Evolutionary conservation across 1,139 yeast species (phyloP), one percentile per base, ranked within the genome.

Genomic region (Taiozyma onychis): DNA sequence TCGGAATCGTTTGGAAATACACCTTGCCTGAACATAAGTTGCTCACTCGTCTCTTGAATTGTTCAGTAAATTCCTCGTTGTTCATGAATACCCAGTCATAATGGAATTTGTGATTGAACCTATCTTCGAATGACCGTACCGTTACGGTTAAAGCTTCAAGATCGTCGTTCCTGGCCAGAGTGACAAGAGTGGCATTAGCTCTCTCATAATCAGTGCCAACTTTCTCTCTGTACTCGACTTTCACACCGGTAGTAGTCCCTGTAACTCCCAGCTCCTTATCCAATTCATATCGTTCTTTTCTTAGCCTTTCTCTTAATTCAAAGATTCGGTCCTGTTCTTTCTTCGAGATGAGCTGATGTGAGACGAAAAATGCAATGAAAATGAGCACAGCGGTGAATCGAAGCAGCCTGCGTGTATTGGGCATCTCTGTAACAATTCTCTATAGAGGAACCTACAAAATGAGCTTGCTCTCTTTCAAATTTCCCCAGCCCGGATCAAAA

Each of bases 81-180:
- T 85, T 85, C 53, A 86, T 71, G 63, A 18, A 18, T 2, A 86
- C 86, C 95, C 95, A 87, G 65, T 86, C 93, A 65, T 87, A 87
- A 60, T 83, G 74, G 69, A 68, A 86, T 52, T 78, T 74, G 42
- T 71, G 64, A 70, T 87, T 87, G 72, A 86, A 87, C 45, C 90
- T 72, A 63, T 84, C 88, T 67, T 87, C 93, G 49, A 85, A 74
- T 44, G 74, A 71, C 59, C 81, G 72, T 48, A 81, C 76, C 0
- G 85, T 75, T 39, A 68, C 68, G 44, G 76, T 70, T 48, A 81
- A 71, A 70, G 67, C 71, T 56, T 66, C 70, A 44, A 81, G 61
- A 61, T 81, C 87, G 2, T 65, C 59, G 62, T 81, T 80, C 64
- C 85, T 74, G 41, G 88, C 91, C 50, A 89, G 68, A 10, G 90